These are phyloP conservation scores for Aspergillus clavatus DNA, from an alignment of 2,329 filamentous ascomycete species.

Conservation along the genomic window DNA sequence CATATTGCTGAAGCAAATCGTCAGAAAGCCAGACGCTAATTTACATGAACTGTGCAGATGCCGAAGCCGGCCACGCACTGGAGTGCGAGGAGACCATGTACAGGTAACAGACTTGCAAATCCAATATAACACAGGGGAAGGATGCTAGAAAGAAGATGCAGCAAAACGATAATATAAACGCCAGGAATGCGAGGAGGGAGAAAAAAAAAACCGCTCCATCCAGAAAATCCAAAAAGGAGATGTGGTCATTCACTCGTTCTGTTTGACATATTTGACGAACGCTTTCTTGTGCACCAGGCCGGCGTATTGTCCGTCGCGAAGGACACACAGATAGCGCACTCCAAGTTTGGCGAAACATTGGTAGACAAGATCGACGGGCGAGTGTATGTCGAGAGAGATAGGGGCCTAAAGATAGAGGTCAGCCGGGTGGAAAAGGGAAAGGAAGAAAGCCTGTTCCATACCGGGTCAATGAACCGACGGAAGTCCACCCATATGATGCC, in stretches of 20 bases:
- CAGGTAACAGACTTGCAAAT: background rate
- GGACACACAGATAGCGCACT: slow-evolving; percentile 84
- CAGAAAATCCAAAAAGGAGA: background rate
- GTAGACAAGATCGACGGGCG: slow-evolving; percentile 90
- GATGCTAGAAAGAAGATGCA: background rate
- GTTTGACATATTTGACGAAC: slow-evolving; percentile 90
- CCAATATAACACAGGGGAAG: background rate
- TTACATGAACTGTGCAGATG: background rate
- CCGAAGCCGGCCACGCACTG: background rate
- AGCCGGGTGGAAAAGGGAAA: background rate
- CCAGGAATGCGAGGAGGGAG: background rate
- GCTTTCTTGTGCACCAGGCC: slow-evolving; percentile 96
- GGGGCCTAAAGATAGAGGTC: slow-evolving; percentile 56
- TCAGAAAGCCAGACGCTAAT: background rate
- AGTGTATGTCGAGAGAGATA: slow-evolving; percentile 79
- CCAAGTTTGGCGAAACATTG: slow-evolving; percentile 95
- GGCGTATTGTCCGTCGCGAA: slow-evolving; percentile 76
- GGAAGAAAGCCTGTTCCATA: slow-evolving; percentile 39
- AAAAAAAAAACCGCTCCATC: too few species aligned
- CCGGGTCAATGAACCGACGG: slow-evolving; percentile 83
- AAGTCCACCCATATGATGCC: slow-evolving; percentile 71
- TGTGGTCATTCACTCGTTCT: slow-evolving; percentile 53
- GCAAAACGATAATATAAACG: background rate
- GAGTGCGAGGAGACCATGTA: background rate
- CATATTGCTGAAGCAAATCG: background rate